Evolutionary conservation across 2,329 filamentous ascomycete genomes (phyloP).

Genomic region (Nigrospora oryzae): DNA sequence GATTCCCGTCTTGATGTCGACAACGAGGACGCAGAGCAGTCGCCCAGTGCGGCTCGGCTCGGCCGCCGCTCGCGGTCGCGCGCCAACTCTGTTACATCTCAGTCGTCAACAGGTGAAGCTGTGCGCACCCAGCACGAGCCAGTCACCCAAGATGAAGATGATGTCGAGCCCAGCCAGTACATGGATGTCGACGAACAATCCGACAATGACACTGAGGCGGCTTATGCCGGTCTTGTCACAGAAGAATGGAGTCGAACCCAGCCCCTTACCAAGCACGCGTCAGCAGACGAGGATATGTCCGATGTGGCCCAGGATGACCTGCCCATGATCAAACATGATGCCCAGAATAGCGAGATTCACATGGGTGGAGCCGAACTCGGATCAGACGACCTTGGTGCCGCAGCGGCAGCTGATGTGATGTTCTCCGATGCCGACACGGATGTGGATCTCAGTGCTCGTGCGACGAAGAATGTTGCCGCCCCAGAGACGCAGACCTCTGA

Average conservation of each 20-base stretch:
- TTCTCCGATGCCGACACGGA: no score
- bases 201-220: conserved; percentile 1
- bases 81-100: not conserved
- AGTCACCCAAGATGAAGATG: not conserved
- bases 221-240: not conserved
- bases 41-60: conserved; percentile 3
- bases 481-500: not conserved
- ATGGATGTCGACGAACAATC: conserved; percentile 2
- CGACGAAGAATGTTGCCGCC: no score
- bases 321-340: not conserved
- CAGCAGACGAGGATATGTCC: conserved; percentile 2
- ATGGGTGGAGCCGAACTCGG: not conserved
- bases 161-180: not conserved
- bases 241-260: not conserved
- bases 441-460: no score
- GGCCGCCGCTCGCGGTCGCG: conserved; percentile 1
- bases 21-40: not conserved
- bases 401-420: not conserved
- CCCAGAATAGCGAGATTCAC: not conserved
- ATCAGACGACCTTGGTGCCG: conserved; percentile 4
- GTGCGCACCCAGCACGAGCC: not conserved
- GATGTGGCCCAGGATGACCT: not conserved
- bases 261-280: not conserved
- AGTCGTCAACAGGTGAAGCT: not conserved
- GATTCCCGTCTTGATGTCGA: not conserved